Evolutionary conservation across 257 asterid genomes (phyloP).

Genomic region (Solanum rostratum): DNA sequence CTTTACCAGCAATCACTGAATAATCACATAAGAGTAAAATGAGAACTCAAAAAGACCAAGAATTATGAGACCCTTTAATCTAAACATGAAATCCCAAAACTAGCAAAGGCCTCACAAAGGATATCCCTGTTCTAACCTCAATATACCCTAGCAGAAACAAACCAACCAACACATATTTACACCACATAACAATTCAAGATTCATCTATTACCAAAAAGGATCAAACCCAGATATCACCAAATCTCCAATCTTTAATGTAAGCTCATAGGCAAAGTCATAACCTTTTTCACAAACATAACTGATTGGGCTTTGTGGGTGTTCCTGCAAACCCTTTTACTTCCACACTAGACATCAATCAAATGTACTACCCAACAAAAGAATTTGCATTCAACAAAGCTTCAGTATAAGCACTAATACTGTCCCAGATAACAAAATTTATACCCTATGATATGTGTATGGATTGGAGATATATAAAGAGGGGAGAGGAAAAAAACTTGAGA

Average conservation of each 20-base stretch:
- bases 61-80: background rate
- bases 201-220: background rate
- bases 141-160: slow-evolving; percentile 2
- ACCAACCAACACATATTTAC: background rate
- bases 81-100: slow-evolving; percentile 5
- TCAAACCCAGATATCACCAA: slow-evolving; percentile 9
- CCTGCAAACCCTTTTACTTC: slow-evolving; percentile 14
- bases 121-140: slow-evolving; percentile 9
- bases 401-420: background rate
- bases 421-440: background rate
- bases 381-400: slow-evolving; percentile 20
- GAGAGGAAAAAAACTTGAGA: slow-evolving; percentile 8
- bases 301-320: slow-evolving; percentile 12
- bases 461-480: background rate
- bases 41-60: background rate
- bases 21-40: background rate
- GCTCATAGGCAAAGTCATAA: slow-evolving; percentile 12
- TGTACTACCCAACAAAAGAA: slow-evolving; percentile 16
- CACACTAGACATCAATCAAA: slow-evolving; percentile 12
- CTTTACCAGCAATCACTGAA: background rate
- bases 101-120: background rate
- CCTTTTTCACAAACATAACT: slow-evolving; percentile 15
- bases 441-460: background rate
- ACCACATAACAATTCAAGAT: slow-evolving; percentile 1
- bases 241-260: slow-evolving; percentile 25